These are phyloP conservation scores for Protea cynaroides DNA, from an alignment of 164 flowering plant genomes.

Conservation along the genomic window DNA sequence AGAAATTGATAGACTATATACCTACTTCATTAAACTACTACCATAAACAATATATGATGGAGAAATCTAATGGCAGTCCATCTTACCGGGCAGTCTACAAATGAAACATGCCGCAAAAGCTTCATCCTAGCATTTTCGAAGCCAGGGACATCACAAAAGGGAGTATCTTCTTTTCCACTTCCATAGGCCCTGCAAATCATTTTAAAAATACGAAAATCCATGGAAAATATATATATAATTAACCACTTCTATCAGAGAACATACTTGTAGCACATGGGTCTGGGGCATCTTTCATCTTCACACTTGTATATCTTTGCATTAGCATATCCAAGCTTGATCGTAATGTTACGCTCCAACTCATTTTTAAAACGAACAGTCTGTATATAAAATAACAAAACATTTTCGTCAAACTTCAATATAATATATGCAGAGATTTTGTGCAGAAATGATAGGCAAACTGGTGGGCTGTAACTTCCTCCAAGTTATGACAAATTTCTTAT, in stretches of 20 bases:
- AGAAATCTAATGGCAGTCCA: neutral
- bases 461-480: neutral
- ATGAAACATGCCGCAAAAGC: slow-evolving; percentile 85
- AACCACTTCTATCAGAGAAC: neutral
- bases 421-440: neutral
- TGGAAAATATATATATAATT: neutral
- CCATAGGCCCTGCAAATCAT: slow-evolving; percentile 82
- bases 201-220: neutral
- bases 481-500: neutral
- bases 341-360: slow-evolving; percentile 92
- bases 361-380: slow-evolving; percentile 96
- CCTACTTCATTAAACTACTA: neutral
- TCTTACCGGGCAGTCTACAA: slow-evolving; percentile 95
- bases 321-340: slow-evolving; percentile 95
- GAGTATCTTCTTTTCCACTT: slow-evolving; percentile 94
- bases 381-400: slow-evolving; percentile 5
- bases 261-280: slow-evolving; percentile 89
- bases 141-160: slow-evolving; percentile 89
- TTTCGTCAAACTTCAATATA: neutral
- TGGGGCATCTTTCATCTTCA: slow-evolving; percentile 85
- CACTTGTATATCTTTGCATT: slow-evolving; percentile 95
- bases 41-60: neutral
- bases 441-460: too few species aligned
- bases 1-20: too few species aligned
- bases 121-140: slow-evolving; percentile 88